These are phyloP conservation scores for Cryoendolithus antarcticus DNA, from an alignment of 2,329 filamentous ascomycete species.

Conservation along the genomic window DNA sequence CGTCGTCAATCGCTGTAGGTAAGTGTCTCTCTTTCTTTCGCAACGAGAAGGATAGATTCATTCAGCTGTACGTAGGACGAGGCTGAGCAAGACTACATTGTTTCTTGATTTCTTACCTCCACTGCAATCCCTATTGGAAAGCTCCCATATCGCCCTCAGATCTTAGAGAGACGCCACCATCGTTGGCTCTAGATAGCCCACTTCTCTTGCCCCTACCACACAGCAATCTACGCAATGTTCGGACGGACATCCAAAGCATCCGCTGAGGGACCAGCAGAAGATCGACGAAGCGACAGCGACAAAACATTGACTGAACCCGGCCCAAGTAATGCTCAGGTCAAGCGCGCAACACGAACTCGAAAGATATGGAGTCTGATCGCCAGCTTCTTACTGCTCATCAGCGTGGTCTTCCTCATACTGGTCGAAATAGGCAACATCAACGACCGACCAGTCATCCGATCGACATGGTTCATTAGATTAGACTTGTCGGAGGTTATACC, in stretches of 20 bases:
- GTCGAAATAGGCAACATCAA: constrained; percentile 67
- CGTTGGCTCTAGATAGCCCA: no score
- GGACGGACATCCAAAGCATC: neutral
- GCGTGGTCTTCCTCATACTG: constrained; percentile 67
- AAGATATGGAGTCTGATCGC: constrained; percentile 52
- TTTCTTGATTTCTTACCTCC: neutral
- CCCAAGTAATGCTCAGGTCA: constrained; percentile 27
- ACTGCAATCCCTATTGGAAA: neutral
- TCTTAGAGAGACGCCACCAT: no score
- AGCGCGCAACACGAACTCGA: constrained; percentile 41
- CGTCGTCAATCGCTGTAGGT: no score
- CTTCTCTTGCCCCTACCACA: neutral
- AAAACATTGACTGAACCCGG: neutral
- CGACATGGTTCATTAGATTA: constrained; percentile 75
- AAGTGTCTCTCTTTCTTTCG: neutral
- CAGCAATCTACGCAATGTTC: neutral
- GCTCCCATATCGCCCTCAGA: neutral
- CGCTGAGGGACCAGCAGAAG: neutral
- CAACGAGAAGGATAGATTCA: neutral
- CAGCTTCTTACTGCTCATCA: constrained; percentile 58
- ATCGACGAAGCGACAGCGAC: neutral
- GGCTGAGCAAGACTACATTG: no score
- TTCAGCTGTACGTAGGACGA: neutral
- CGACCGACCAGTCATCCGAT: constrained; percentile 44
- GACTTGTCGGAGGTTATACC: constrained; percentile 74